Percentiles rank a stretch among this genome's conserved stretches.
These are phyloP conservation scores for Candida ulmi DNA, from an alignment of 805 yeast species.

Conservation along the genomic window DNA sequence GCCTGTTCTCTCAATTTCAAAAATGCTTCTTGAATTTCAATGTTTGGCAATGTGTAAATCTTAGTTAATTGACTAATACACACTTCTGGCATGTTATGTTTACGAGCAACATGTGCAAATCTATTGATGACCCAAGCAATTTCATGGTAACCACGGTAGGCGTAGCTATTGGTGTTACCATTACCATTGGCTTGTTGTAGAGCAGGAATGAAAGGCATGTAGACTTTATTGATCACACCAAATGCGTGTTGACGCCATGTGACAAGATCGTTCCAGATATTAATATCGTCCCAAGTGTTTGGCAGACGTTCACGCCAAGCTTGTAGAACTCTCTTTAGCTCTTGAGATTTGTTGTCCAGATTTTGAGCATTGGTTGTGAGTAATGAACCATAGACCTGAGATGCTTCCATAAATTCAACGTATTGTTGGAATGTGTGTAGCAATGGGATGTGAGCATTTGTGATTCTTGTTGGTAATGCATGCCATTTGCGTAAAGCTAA, in stretches of 20 bases:
- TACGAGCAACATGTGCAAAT: slow-evolving; percentile 97
- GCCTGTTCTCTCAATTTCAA: slow-evolving; percentile 95
- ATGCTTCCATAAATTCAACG: slow-evolving; percentile 95
- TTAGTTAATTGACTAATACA: slow-evolving; percentile 89
- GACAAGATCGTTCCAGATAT: slow-evolving; percentile 94
- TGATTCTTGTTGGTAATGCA: slow-evolving; percentile 67
- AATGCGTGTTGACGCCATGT: slow-evolving; percentile 99
- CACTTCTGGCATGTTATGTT: slow-evolving; percentile 95
- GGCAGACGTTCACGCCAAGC: slow-evolving; percentile 99
- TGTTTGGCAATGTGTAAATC: slow-evolving; percentile 92
- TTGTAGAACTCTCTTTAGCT: slow-evolving; percentile 86
- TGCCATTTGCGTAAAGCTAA: slow-evolving; percentile 90
- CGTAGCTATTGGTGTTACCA: slow-evolving; percentile 81
- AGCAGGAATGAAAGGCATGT: slow-evolving; percentile 86
- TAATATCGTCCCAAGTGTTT: slow-evolving; percentile 95
- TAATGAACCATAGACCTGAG: slow-evolving; percentile 84
- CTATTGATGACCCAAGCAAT: slow-evolving; percentile 98
- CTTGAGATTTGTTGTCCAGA: slow-evolving; percentile 88
- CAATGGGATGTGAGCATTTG: slow-evolving; percentile 82
- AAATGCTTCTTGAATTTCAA: slow-evolving; percentile 97
- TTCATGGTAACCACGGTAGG: slow-evolving; percentile 96
- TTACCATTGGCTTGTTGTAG: slow-evolving; percentile 65
- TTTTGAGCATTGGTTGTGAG: slow-evolving; percentile 89
- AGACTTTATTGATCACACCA: slow-evolving; percentile 90
- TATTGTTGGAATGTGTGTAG: slow-evolving; percentile 95